phyloP scores from a whole-genome alignment of 176 grass and related monocot genomes.

The Carex kokanica region DNA sequence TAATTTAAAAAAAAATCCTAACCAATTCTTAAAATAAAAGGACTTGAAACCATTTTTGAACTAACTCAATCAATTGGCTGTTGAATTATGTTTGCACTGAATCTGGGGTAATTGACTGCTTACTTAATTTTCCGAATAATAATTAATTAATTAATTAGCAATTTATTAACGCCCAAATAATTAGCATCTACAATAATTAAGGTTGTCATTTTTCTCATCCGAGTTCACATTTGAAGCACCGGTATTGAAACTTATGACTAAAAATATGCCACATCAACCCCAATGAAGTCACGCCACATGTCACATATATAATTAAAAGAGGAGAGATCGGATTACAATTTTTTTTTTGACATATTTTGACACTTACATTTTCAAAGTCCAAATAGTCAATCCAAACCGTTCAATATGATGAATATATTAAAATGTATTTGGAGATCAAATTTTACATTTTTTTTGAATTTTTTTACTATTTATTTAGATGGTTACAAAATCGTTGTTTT shows the following conservation, averaged over 20 bases:
- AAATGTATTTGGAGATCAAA: too few relatives aligned
- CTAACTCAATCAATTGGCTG: conserved; percentile 12
- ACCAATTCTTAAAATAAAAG: conserved; percentile 6
- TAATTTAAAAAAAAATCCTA: not conserved
- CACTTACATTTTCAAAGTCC: too few relatives aligned
- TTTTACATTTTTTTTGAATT: too few relatives aligned
- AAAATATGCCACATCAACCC: not conserved
- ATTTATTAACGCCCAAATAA: not conserved
- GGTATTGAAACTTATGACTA: too few relatives aligned
- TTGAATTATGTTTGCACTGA: conserved; percentile 9
- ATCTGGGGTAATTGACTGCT: not conserved
- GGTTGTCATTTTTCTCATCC: not conserved
- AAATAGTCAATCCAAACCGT: too few relatives aligned
- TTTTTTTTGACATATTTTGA: too few relatives aligned
- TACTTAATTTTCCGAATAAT: not conserved
- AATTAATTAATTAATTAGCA: not conserved
- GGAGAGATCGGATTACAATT: too few relatives aligned
- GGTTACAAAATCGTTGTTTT: too few relatives aligned
- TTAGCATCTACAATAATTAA: conserved; percentile 10
- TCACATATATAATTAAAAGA: too few relatives aligned
- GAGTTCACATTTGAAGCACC: too few relatives aligned
- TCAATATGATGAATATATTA: too few relatives aligned
- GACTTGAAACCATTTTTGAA: not conserved
- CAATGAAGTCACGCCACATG: not conserved
- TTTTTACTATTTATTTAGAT: too few relatives aligned